These are phyloP conservation scores for Fraxinus velutina DNA, from an alignment of 305 asterid species.

Conservation along the genomic window DNA sequence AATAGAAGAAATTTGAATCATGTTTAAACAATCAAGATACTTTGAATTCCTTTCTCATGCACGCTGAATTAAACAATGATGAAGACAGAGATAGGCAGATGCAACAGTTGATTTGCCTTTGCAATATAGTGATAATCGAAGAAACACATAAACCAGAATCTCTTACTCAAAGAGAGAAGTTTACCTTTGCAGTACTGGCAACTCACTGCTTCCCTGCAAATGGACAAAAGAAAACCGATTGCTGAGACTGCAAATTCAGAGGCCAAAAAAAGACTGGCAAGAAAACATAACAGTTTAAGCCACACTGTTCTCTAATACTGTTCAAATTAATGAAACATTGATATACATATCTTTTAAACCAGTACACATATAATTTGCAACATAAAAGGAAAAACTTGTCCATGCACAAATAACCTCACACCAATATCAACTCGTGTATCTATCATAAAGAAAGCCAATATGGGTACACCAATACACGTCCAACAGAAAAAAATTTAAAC, in stretches of 20 bases:
- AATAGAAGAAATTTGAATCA: not conserved
- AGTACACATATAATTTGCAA: not conserved
- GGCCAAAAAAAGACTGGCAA: not conserved
- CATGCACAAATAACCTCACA: constrained; percentile 11
- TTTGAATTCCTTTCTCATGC: constrained; percentile 13
- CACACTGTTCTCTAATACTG: constrained; percentile 1
- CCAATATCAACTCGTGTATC: not conserved
- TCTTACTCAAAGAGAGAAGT: constrained; percentile 18
- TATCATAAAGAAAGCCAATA: not conserved
- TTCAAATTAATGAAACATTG: constrained; percentile 5
- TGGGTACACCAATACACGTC: not conserved
- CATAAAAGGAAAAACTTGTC: constrained; percentile 1
- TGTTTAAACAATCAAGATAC: constrained; percentile 12
- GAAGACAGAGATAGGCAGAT: constrained; percentile 10
- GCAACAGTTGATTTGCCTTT: constrained; percentile 13
- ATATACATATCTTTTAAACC: constrained; percentile 9
- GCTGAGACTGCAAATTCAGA: constrained; percentile 22
- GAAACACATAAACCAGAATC: constrained; percentile 21
- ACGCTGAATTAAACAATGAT: constrained; percentile 3
- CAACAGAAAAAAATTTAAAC: not conserved
- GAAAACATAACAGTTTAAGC: not conserved
- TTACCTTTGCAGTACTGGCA: constrained; percentile 81
- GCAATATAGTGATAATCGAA: constrained; percentile 8
- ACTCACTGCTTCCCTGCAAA: constrained; percentile 82
- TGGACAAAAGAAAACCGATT: constrained; percentile 29